A percentile compares a stretch with the other conserved stretches of the same genome.
These are phyloP conservation scores for Cryptococcus amylolentus DNA, from an alignment of 1,284 basidiomycete genomes.

Conservation along the genomic window DNA sequence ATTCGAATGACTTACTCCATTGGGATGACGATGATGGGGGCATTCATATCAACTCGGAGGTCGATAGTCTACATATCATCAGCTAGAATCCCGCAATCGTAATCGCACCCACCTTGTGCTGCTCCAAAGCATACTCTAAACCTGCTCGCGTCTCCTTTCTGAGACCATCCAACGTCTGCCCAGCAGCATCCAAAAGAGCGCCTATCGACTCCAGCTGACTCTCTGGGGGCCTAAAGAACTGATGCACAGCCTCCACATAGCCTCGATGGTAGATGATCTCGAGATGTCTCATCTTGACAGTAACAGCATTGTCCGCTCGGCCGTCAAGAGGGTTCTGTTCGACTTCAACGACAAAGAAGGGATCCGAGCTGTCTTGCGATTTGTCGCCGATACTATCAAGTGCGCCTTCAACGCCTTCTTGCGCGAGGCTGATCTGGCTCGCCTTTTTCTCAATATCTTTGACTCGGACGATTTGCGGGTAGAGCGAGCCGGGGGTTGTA, in stretches of 20 bases:
- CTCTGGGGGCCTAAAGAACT: constrained; percentile 91
- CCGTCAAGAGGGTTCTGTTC: constrained; percentile 92
- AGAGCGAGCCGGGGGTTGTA: constrained; percentile 74
- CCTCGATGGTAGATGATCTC: constrained; percentile 96
- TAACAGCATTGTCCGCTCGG: constrained; percentile 86
- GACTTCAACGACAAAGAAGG: constrained; percentile 90
- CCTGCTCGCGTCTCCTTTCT: constrained; percentile 94
- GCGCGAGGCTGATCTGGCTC: constrained; percentile 28
- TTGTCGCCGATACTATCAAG: constrained; percentile 40
- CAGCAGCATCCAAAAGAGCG: constrained; percentile 84
- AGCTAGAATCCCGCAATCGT: not conserved
- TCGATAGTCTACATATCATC: constrained; percentile 69
- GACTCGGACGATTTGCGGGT: constrained; percentile 91
- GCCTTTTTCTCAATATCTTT: constrained; percentile 55
- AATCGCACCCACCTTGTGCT: constrained; percentile 39
- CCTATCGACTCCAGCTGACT: constrained; percentile 95
- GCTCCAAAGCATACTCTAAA: constrained; percentile 78
- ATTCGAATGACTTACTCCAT: constrained; percentile 60
- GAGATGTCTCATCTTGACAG: constrained; percentile 90
- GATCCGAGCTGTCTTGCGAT: constrained; percentile 54
- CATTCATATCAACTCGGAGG: constrained; percentile 92
- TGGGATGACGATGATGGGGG: constrained; percentile 95
- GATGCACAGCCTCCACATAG: constrained; percentile 87
- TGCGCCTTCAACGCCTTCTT: constrained; percentile 35
- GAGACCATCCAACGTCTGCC: constrained; percentile 89